Conservation (phyloP, 1,139 yeast genomes). For the Blastobotrys illinoisensis region DNA sequence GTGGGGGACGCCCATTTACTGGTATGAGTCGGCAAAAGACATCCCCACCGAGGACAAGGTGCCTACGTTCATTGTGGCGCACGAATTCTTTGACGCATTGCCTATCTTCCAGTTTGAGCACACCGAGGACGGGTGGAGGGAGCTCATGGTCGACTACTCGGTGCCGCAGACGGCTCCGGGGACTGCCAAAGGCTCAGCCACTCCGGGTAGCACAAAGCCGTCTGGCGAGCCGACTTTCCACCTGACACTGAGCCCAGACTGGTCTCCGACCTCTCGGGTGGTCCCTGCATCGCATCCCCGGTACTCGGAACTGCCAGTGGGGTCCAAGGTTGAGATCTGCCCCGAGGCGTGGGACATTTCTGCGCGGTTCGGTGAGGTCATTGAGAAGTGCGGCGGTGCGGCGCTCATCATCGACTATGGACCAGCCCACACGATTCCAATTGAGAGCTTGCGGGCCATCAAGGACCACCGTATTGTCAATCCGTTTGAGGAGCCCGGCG, state of each 20-base stretch:
- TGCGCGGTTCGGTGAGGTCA: conserved; percentile 28
- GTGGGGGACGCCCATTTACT: conserved; percentile 51
- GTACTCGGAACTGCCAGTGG: conserved; percentile 49
- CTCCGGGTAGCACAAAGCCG: conserved; percentile 7
- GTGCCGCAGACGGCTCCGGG: conserved; percentile 25
- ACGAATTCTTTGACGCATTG: conserved; percentile 83
- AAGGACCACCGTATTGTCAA: conserved; percentile 63
- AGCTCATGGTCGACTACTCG: conserved; percentile 57
- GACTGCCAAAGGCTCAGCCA: conserved; percentile 13
- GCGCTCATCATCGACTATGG: conserved; percentile 80
- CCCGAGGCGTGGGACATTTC: conserved; percentile 59
- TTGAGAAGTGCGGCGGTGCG: conserved; percentile 40
- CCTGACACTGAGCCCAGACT: conserved; percentile 52
- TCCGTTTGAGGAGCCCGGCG: conserved; percentile 71
- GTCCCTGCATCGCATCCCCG: conserved; percentile 50
- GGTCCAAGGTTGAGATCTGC: conserved; percentile 64
- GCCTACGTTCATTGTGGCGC: conserved; percentile 69
- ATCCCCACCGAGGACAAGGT: conserved; percentile 36
- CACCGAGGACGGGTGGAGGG: conserved; percentile 62
- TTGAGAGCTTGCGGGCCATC: conserved; percentile 68
- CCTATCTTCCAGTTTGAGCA: conserved; percentile 69
- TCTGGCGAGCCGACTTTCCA: conserved; percentile 41
- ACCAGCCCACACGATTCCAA: conserved; percentile 54
- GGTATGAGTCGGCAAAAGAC: conserved; percentile 70
- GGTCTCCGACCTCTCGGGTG: conserved; percentile 57